A percentile compares a stretch with the other conserved stretches of the same genome.
phyloP scores from a whole-genome alignment of 495 filamentous ascomycete species.

The Podospora anserina region DNA sequence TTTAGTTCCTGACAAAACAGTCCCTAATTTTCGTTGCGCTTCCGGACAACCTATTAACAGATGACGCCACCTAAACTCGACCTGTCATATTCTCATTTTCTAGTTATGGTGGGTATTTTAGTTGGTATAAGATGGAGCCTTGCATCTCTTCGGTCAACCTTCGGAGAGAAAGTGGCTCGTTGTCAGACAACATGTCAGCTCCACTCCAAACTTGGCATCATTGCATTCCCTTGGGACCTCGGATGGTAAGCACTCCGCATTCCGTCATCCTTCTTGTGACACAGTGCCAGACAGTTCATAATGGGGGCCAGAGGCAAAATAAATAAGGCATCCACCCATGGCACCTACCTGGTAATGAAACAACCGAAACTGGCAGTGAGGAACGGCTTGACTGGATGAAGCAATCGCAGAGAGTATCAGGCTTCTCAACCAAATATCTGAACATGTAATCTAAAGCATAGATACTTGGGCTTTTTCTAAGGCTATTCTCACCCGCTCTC shows the following conservation, averaged over 20 bases:
- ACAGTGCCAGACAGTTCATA: background rate
- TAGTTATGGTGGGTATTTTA: background rate
- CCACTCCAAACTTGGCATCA: background rate
- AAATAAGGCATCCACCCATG: no score
- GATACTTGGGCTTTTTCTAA: no score
- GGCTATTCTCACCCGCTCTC: no score
- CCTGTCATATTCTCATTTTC: background rate
- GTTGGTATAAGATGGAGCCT: background rate
- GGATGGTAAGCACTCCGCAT: background rate
- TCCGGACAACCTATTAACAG: background rate
- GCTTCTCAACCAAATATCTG: no score
- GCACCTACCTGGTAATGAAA: no score
- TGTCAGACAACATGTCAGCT: background rate
- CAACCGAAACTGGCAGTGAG: no score
- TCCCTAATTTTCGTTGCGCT: background rate
- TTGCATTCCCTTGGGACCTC: background rate
- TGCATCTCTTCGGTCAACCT: background rate
- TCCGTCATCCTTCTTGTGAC: background rate
- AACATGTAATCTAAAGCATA: no score
- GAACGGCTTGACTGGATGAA: no score
- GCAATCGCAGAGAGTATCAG: no score
- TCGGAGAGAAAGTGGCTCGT: background rate
- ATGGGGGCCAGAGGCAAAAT: no score
- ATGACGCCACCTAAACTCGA: background rate
- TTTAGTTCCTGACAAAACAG: background rate